These are phyloP conservation scores for Phoma herbarum DNA, from an alignment of 2,329 filamentous ascomycete genomes.

Conservation along the genomic window DNA sequence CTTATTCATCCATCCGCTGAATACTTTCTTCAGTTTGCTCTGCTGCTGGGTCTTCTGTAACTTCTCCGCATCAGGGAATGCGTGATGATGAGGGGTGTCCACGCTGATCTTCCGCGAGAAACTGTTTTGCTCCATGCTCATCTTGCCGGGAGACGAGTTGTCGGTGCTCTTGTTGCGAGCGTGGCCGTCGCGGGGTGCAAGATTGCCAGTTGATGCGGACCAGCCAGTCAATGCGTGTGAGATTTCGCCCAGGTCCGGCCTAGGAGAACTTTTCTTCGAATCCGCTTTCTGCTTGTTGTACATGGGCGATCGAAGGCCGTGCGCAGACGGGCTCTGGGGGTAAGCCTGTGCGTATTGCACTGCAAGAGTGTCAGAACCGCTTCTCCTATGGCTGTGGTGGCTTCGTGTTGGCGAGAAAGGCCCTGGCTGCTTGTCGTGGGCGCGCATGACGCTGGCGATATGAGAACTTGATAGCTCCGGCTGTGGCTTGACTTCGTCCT, in stretches of 20 bases:
- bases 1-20: conserved; percentile 48
- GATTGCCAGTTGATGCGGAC: conserved; percentile 34
- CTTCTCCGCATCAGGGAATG: conserved; percentile 29
- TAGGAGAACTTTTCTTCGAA: conserved; percentile 24
- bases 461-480: conserved; percentile 38
- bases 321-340: conserved; percentile 17
- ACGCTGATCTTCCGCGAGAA: conserved; percentile 47
- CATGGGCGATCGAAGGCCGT: conserved; percentile 27
- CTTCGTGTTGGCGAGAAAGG: conserved; percentile 40
- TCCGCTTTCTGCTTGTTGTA: conserved; percentile 27
- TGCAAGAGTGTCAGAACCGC: conserved; percentile 42
- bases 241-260: conserved; percentile 13
- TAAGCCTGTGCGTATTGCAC: conserved; percentile 34
- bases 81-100: conserved; percentile 28
- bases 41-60: conserved; percentile 41
- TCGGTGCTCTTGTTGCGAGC: conserved; percentile 28
- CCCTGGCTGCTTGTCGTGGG: conserved; percentile 40
- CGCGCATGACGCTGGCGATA: conserved; percentile 49
- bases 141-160: conserved; percentile 32
- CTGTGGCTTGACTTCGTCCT: conserved; percentile 30
- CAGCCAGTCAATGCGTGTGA: conserved; percentile 39
- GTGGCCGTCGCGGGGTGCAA: conserved; percentile 25
- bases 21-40: conserved; percentile 46
- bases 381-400: conserved; percentile 44
- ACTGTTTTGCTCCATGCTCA: conserved; percentile 40